Base-by-base conservation (phyloP, 2,329 filamentous ascomycete species). In the Verticillium alfalfae region DNA sequence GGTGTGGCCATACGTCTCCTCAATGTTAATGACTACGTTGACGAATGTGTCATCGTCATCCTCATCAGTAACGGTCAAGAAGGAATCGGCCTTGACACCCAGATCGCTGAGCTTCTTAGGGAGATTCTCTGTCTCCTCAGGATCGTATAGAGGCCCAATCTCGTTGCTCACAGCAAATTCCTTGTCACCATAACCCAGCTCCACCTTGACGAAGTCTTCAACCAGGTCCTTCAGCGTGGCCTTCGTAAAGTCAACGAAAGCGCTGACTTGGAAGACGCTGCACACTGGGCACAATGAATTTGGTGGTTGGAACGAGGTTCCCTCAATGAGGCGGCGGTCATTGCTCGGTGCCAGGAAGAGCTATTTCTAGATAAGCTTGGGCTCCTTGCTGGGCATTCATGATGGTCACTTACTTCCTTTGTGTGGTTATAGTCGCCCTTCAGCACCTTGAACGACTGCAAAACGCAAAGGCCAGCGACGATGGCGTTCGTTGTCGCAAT, bases 401-500 rank as follows among this genome's bases (percentile, higher is more conserved):
- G 22, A 26, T 26, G 3, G 22, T 54, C 9, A 67, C 75, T 65
- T 73, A 88, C 88, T 83, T 95, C 94, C 72, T 89, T 93, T 0
- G 89, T 88, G 67, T 87, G 85, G 38, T 81, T 77, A 63, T 88
- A 89, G 57, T 93, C 86, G 22, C 87, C 85, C 70, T 83, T 88
- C 62, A 99, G 78, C 31, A 98, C 89, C 74, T 97, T 98, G 81
- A 96, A 95, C 0, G 93, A 89, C 73, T 98, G 90, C 34, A 99
- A 79, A 7, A 98, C 93, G 71, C 93, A 98, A 10, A 99, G 83
- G 13, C 92, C 90, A 16, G 95, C 95, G 1, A 95, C 94, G 73
- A 98, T 96, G 16, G 95, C 95, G 73, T 99, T 99, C 0, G 95
- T 98, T 0, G 95, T 99, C 5, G 95, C 95, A 71, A 99, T 99